Evolutionary conservation across 805 yeast genomes (phyloP).

Genomic region (Komagataella ulmi): DNA sequence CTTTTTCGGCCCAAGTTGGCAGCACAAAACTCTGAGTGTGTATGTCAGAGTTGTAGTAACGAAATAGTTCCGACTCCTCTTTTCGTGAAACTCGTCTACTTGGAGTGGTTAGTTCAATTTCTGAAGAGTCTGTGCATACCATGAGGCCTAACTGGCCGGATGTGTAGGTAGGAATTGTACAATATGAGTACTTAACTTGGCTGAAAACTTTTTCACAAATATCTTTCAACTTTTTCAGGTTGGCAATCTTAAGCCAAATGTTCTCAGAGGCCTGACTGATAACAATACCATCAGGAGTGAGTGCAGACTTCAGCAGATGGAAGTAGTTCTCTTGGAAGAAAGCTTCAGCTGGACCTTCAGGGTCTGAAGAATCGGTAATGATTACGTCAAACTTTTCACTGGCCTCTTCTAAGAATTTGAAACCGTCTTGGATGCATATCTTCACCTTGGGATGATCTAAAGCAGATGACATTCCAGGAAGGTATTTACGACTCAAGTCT

Average conservation of each 20-base stretch:
- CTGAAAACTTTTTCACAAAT: conserved; percentile 84
- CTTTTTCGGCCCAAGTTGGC: conserved; percentile 68
- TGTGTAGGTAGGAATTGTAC: conserved; percentile 93
- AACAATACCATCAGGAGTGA: conserved; percentile 82
- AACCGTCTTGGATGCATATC: conserved; percentile 94
- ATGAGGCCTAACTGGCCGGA: conserved; percentile 97
- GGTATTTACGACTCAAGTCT: conserved; percentile 69
- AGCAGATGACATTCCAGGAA: conserved; percentile 79
- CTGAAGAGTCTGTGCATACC: conserved; percentile 76
- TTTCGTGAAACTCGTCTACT: conserved; percentile 47
- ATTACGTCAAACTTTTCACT: conserved; percentile 77
- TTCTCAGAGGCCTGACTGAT: conserved; percentile 87
- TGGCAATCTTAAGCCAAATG: conserved; percentile 83
- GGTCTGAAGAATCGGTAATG: conserved; percentile 95
- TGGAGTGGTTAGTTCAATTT: conserved; percentile 56
- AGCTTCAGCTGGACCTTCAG: conserved; percentile 96
- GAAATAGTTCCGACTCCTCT: conserved; percentile 51
- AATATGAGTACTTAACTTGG: conserved; percentile 80
- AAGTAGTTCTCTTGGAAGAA: conserved; percentile 90
- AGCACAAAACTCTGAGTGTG: conserved; percentile 84
- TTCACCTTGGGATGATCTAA: conserved; percentile 81
- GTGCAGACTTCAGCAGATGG: conserved; percentile 70
- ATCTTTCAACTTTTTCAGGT: conserved; percentile 68
- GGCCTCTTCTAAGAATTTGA: conserved; percentile 79
- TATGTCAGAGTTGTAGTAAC: conserved; percentile 72